Base-by-base conservation (phyloP, 495 filamentous ascomycete species). In the Penicillium turbatum region DNA sequence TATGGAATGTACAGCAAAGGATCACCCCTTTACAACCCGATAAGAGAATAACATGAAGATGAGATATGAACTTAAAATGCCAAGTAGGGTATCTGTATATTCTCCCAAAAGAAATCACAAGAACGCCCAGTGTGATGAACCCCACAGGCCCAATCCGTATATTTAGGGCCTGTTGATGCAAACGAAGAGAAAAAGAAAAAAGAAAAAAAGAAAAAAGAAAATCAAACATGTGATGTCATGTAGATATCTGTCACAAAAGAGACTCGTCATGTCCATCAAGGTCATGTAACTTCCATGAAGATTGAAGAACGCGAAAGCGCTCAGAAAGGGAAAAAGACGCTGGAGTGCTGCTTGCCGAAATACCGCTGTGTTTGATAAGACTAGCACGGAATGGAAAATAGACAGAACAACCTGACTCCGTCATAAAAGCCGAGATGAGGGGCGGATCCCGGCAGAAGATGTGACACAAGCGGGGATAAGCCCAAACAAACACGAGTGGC, bases 221-320 rank as follows among this genome's bases (percentile, higher is more conserved):
- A n/a, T n/a, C n/a, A 45, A 56, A 47, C 6, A 12, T n/a, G 32
- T 34, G 21, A 24, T 36, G 32, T 34, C 30, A 24, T 36, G 13
- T 17, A 12, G n/a, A 38, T 26, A 36, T 29, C 32, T n/a, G 32
- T 13, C 13, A 26, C 24, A 50, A 46, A n/a, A 42, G 35, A 43
- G 21, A 44, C 36, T 55, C 42, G 42, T 48, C 21, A 50, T 29
- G 36, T 51, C 29, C 35, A 34, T 47, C 11, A 44, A 29, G 49
- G 36, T 16, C 37, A 45, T 44, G 31, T 8, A 34, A 31, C 7
- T 16, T 42, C 10, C 34, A 10, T 48, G 11, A 8, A 37, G 5
- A 7, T 29, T n/a, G 27, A 43, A 11, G 24, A 27, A 1, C 6
- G 17, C 9, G 40, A 6, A 42, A 15, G 27, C 27, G 24, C 12